A percentile compares a stretch with the other conserved stretches of the same genome.
These are phyloP conservation scores for Graphilbum sp. DNA, from an alignment of 2,329 filamentous ascomycete species.

Conservation along the genomic window DNA sequence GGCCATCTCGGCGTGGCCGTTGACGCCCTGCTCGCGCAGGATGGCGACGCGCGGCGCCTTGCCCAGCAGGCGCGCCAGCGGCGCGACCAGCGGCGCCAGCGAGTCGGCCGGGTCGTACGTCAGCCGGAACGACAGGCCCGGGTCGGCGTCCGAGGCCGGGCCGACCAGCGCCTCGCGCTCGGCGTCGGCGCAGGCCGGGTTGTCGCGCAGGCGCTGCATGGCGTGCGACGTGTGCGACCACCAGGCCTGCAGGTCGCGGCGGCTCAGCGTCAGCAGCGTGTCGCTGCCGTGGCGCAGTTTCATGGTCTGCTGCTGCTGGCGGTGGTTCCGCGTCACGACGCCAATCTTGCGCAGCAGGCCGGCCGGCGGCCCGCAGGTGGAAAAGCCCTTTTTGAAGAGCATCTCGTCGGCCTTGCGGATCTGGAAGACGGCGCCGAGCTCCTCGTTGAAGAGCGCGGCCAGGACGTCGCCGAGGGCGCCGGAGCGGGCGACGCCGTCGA, in stretches of 20 bases:
- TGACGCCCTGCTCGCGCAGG: constrained; percentile 86
- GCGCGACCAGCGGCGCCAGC: constrained; percentile 51
- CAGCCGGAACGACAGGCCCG: constrained; percentile 71
- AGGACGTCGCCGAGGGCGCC: constrained; percentile 48
- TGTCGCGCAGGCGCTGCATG: constrained; percentile 84
- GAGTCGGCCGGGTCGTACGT: constrained; percentile 66
- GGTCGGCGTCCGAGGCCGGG: constrained; percentile 59
- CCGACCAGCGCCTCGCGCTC: constrained; percentile 62
- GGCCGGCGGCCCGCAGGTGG: constrained; percentile 69
- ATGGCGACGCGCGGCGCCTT: constrained; percentile 67
- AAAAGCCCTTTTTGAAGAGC: constrained; percentile 78
- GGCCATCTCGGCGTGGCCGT: constrained; percentile 94
- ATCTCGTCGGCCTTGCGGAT: constrained; percentile 71
- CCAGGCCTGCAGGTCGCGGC: constrained; percentile 63
- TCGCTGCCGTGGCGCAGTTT: constrained; percentile 56
- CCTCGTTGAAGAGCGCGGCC: constrained; percentile 83
- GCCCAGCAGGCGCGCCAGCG: constrained; percentile 39
- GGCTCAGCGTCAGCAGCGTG: constrained; percentile 51
- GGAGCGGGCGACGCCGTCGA: constrained; percentile 55
- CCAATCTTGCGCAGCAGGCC: constrained; percentile 77
- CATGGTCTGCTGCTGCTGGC: constrained; percentile 48
- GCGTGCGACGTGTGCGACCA: constrained; percentile 82
- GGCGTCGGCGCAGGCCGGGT: constrained; percentile 68
- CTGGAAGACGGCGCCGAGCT: constrained; percentile 92
- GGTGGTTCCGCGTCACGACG: constrained; percentile 41